phyloP scores from a whole-genome alignment of 768 basidiomycete species.

The Cyathus striatus region DNA sequence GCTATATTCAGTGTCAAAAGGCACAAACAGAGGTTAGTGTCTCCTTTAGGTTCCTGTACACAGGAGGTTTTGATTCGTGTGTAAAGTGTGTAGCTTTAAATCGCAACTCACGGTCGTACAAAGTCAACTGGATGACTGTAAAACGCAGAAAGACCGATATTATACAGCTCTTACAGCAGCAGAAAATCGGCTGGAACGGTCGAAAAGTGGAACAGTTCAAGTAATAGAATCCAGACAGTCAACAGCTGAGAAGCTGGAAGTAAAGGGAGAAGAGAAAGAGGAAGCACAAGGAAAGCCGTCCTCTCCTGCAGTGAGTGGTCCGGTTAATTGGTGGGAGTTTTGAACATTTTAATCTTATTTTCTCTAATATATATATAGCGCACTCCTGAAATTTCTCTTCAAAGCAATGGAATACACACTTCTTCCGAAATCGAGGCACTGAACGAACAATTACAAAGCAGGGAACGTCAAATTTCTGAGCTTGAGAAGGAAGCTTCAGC shows the following conservation, averaged over 20 bases:
- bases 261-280: conserved; percentile 35
- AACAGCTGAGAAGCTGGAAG: conserved; percentile 17
- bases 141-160: conserved; percentile 43
- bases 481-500: conserved; percentile 40
- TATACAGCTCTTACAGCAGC: conserved; percentile 46
- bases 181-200: conserved; percentile 60
- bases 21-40: conserved; percentile 57
- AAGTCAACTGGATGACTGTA: conserved; percentile 42
- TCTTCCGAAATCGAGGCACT: conserved; percentile 29
- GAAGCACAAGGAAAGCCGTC: conserved; percentile 46
- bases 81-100: conserved; percentile 49
- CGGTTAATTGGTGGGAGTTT: conserved; percentile 63
- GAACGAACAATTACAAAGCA: conserved; percentile 34
- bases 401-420: conserved; percentile 33
- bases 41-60: background rate
- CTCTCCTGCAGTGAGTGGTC: conserved; percentile 72
- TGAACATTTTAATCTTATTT: conserved; percentile 34
- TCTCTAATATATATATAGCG: conserved; percentile 47
- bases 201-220: conserved; percentile 48
- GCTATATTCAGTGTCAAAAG: conserved; percentile 44
- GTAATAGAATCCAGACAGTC: conserved; percentile 35
- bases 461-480: conserved; percentile 41
- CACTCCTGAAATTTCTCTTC: conserved; percentile 20
- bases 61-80: background rate
- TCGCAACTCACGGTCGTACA: conserved; percentile 52